A percentile compares a stretch with the other conserved stretches of the same genome.
phyloP scores from a whole-genome alignment of 2,329 filamentous ascomycete species.

The Thelonectria olida region DNA sequence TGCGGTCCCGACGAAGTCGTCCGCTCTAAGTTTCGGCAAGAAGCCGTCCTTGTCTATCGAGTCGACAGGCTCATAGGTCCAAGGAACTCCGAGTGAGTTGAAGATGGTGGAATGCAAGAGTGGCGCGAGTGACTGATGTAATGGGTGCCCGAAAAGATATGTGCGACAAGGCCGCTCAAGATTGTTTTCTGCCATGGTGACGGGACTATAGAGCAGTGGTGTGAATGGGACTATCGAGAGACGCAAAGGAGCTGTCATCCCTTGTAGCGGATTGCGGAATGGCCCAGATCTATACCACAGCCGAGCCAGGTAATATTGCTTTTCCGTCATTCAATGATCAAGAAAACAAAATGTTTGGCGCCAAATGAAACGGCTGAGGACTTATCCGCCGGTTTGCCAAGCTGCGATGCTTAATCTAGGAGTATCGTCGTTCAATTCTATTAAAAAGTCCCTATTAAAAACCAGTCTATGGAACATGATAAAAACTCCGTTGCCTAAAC shows the following conservation, averaged over 20 bases:
- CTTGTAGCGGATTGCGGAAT: neutral
- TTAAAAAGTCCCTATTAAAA: neutral
- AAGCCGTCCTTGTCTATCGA: constrained; percentile 16
- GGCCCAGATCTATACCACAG: neutral
- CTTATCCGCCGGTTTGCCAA: neutral
- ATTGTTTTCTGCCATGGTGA: constrained; percentile 8
- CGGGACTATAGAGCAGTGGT: no score
- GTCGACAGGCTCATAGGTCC: constrained; percentile 12
- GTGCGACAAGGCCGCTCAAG: neutral
- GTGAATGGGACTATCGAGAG: neutral
- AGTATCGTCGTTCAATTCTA: neutral
- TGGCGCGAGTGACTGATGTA: constrained; percentile 8
- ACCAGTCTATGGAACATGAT: neutral
- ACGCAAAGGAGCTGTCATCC: no score
- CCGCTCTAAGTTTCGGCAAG: constrained; percentile 9
- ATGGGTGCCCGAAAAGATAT: constrained; percentile 15
- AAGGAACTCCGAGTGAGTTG: constrained; percentile 11
- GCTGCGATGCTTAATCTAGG: neutral
- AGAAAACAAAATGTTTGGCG: neutral
- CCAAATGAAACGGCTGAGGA: neutral
- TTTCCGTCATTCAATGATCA: neutral
- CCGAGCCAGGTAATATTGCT: neutral
- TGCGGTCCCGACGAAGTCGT: constrained; percentile 13
- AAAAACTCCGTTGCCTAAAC: neutral
- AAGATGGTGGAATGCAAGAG: constrained; percentile 18